Percentiles rank a stretch among this genome's conserved stretches.
Evolutionary conservation across 768 basidiomycete species (phyloP).

Genomic region (Phylloporus sp.): DNA sequence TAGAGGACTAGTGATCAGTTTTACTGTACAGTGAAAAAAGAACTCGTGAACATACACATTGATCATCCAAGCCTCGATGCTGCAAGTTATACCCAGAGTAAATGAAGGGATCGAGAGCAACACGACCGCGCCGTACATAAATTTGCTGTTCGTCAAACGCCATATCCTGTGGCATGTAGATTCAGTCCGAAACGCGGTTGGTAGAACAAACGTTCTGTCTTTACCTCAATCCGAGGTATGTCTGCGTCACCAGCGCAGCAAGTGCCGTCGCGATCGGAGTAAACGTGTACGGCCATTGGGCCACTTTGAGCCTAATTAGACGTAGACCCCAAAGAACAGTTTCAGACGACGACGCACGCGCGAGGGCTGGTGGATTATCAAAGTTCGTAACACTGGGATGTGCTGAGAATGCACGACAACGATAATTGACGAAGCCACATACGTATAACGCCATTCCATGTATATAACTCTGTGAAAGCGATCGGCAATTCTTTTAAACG

Average conservation of each 20-base stretch:
- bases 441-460: slow-evolving; percentile 20
- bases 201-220: slow-evolving; percentile 5
- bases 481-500: too few relatives aligned
- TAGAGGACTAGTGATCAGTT: slow-evolving; percentile 15
- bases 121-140: slow-evolving; percentile 32
- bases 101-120: slow-evolving; percentile 36
- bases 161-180: slow-evolving; percentile 8
- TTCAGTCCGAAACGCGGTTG: background rate
- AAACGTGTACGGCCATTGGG: slow-evolving; percentile 48
- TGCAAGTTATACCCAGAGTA: slow-evolving; percentile 40
- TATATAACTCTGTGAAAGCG: slow-evolving; percentile 9
- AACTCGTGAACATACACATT: slow-evolving; percentile 29
- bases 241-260: slow-evolving; percentile 46
- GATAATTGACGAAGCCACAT: background rate
- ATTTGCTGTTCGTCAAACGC: slow-evolving; percentile 10
- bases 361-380: slow-evolving; percentile 12
- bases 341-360: background rate
- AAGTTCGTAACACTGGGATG: slow-evolving; percentile 10
- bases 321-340: background rate
- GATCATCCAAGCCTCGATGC: slow-evolving; percentile 41
- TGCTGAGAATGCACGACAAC: background rate
- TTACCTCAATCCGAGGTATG: slow-evolving; percentile 43
- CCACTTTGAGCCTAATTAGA: slow-evolving; percentile 25
- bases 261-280: slow-evolving; percentile 44
- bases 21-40: too few relatives aligned